phyloP scores from a whole-genome alignment of 495 filamentous ascomycete species.

The Cenococcum geophilum region DNA sequence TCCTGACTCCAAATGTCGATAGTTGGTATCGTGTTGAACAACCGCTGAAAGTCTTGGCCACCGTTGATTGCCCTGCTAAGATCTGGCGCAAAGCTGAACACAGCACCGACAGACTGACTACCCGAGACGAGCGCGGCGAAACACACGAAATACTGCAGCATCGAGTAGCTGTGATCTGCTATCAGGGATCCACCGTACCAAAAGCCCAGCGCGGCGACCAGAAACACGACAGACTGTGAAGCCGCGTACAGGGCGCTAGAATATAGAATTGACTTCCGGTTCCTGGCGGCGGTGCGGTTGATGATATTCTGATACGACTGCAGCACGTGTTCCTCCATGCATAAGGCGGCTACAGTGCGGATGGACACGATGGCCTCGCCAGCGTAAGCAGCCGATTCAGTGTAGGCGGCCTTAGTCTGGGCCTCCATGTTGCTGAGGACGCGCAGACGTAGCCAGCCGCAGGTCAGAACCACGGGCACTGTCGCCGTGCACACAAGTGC shows the following conservation, averaged over 20 bases:
- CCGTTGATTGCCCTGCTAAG: conserved; percentile 84
- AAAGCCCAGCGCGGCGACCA: conserved; percentile 47
- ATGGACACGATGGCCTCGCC: conserved; percentile 88
- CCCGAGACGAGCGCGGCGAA: conserved; percentile 74
- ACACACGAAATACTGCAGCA: conserved; percentile 77
- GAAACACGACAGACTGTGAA: conserved; percentile 72
- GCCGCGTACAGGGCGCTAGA: conserved; percentile 66
- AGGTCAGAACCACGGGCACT: conserved; percentile 68
- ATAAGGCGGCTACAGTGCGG: conserved; percentile 85
- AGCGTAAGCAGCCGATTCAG: conserved; percentile 73
- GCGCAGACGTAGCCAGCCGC: conserved; percentile 85
- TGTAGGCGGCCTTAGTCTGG: conserved; percentile 62
- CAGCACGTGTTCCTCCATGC: conserved; percentile 75
- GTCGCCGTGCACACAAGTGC: conserved; percentile 80
- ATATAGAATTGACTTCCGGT: background rate
- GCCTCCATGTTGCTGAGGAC: background rate
- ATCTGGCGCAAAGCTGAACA: conserved; percentile 76
- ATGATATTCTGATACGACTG: conserved; percentile 62
- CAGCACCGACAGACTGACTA: conserved; percentile 72
- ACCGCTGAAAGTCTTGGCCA: conserved; percentile 60
- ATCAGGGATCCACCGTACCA: conserved; percentile 47
- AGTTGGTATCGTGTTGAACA: conserved; percentile 66
- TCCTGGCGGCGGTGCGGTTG: conserved; percentile 46
- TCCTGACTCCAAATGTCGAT: conserved; percentile 69
- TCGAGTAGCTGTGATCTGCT: conserved; percentile 55